phyloP scores from a whole-genome alignment of 139 green algal genomes.

The Chlamydomonas eustigma region DNA sequence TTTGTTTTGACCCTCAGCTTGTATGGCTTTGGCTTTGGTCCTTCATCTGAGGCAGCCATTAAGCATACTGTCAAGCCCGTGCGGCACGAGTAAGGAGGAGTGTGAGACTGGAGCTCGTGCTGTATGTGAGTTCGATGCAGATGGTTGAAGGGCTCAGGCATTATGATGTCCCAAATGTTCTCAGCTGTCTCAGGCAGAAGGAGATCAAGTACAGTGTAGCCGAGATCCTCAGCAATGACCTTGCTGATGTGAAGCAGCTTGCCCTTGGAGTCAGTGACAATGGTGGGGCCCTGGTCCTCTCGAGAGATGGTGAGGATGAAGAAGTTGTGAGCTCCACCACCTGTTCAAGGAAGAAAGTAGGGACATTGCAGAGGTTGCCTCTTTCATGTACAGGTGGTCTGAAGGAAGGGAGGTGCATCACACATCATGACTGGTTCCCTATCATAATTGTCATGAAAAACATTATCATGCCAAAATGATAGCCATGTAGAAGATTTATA shows the following conservation, averaged over 20 bases:
- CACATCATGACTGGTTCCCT: no score
- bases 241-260: constrained; percentile 1
- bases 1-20: neutral
- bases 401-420: no score
- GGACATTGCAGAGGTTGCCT: no score
- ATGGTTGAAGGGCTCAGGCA: neutral
- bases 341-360: no score
- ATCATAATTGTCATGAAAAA: no score
- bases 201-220: neutral
- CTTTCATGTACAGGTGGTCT: no score
- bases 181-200: neutral
- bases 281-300: no score
- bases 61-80: constrained; percentile 4
- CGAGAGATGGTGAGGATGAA: no score
- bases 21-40: neutral
- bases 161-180: neutral
- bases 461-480: no score
- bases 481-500: no score
- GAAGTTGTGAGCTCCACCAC: no score
- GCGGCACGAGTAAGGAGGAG: constrained; percentile 5
- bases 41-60: neutral
- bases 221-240: constrained; percentile 1
- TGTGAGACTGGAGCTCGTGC: no score
- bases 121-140: neutral
- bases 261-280: neutral